Evolutionary conservation across 768 basidiomycete genomes (phyloP), one percentile per base, ranked within the genome.

Genomic region (Glaciozyma antarctica): DNA sequence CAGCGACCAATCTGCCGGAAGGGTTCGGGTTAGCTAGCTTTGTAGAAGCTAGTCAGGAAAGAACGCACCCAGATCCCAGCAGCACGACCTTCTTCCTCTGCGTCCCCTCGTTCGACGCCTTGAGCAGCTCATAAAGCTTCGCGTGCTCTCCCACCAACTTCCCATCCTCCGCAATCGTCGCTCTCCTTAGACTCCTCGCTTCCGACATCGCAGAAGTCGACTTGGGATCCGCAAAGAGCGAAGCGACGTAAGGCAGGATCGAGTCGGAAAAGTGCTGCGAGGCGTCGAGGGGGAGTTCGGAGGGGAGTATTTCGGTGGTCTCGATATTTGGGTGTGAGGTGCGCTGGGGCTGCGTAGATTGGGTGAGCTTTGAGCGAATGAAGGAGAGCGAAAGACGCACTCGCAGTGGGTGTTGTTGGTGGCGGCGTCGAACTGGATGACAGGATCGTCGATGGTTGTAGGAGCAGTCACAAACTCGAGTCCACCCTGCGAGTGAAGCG

Each of bases 261-360:
- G 79, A 81, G 3, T 76, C 73, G 13, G 86, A 87, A 76, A 95
- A 95, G 65, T 87, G 84, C 28, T 79, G 72, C 2, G 88, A 89
- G 10, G 91, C 86, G 68, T 94, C 90, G 62, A 84, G 78, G 2
- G 91, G 88, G 30, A 97, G 80, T 62, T 87, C 83, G 0, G 92
- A 82, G 0, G 92, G 92, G 6, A 95, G 82, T 71, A 94, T 95
- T 73, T 97, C 92, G 58, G 93, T 87, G 0, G 88, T 83, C n/a
- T n/a, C 84, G 92, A 91, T 71, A 94, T 84, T 61, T 87, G 73
- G 84, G 81, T n/a, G 79, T 64, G 62, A 3, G 63, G 54, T 64
- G 73, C 28, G 56, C 77, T 0, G 84, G 83, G 17, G 84, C 79
- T 60, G 12, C 28, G 22, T 16, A 83, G 38, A 2, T 2, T 19